These are phyloP conservation scores for Myxozyma udenii DNA, from an alignment of 805 yeast genomes.

Conservation along the genomic window DNA sequence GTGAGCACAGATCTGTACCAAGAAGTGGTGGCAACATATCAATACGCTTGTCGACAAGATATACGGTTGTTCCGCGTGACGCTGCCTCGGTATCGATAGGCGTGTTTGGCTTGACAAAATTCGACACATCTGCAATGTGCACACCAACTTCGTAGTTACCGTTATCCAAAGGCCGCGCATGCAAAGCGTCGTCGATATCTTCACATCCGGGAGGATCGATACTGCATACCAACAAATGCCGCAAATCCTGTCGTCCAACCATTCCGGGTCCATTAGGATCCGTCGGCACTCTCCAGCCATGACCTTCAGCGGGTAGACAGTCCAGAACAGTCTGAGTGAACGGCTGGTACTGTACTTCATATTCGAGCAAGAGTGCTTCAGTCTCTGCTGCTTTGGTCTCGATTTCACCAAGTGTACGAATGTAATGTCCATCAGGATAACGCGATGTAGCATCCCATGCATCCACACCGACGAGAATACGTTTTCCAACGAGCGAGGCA, in stretches of 20 bases:
- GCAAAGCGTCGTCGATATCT: conserved; percentile 97
- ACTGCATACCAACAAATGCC: conserved; percentile 87
- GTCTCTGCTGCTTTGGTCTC: conserved; percentile 95
- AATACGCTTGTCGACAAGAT: conserved; percentile 94
- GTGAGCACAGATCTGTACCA: conserved; percentile 93
- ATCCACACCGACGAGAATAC: conserved; percentile 90
- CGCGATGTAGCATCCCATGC: conserved; percentile 84
- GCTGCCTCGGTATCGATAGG: conserved; percentile 96
- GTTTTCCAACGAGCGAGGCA: conserved; percentile 73
- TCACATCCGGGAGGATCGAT: conserved; percentile 98
- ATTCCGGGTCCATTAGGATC: conserved; percentile 50
- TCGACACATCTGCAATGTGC: conserved; percentile 98
- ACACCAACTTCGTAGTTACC: conserved; percentile 98
- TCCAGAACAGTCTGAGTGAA: conserved; percentile 87
- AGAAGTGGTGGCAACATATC: conserved; percentile 95
- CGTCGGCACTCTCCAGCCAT: conserved; percentile 81
- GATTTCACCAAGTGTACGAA: conserved; percentile 80
- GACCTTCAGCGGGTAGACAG: conserved; percentile 91
- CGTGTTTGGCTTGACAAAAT: conserved; percentile 89
- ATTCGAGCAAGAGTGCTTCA: conserved; percentile 88
- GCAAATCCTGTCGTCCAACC: conserved; percentile 66
- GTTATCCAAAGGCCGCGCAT: conserved; percentile 77
- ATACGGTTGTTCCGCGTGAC: conserved; percentile 94
- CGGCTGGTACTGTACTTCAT: conserved; percentile 95
- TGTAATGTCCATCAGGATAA: conserved; percentile 92